A percentile compares a stretch with the other conserved stretches of the same genome.
Conservation (phyloP, 495 filamentous ascomycete genomes). For the Xylona heveae region DNA sequence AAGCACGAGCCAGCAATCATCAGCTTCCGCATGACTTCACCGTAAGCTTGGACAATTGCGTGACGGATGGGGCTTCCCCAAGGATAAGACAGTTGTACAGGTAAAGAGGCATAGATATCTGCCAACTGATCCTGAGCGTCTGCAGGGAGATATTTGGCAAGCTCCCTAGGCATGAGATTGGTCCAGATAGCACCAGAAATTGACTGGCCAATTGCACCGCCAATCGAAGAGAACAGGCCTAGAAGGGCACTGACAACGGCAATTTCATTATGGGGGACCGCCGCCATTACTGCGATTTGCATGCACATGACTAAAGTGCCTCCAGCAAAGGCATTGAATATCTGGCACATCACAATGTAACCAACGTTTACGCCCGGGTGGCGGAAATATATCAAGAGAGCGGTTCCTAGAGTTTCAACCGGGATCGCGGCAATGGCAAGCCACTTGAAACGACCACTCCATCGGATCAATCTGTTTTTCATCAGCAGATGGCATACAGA, state of each 20-base stretch:
- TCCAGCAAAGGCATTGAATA: constrained; percentile 56
- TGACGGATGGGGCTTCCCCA: constrained; percentile 8
- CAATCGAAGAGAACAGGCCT: constrained; percentile 36
- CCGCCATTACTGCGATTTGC: constrained; percentile 48
- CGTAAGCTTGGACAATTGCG: constrained; percentile 14
- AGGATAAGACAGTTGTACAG: constrained; percentile 10
- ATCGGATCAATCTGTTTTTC: no score
- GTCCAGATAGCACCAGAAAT: constrained; percentile 49
- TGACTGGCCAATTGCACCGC: constrained; percentile 39
- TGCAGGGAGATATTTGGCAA: constrained; percentile 33
- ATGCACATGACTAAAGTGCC: constrained; percentile 41
- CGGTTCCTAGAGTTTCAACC: constrained; percentile 36
- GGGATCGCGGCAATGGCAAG: constrained; percentile 40
- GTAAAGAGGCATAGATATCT: constrained; percentile 31
- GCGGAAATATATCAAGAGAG: constrained; percentile 52
- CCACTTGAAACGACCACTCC: constrained; percentile 38
- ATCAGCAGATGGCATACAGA: no score
- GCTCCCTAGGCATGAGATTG: constrained; percentile 28
- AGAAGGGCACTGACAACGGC: constrained; percentile 43
- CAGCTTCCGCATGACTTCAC: constrained; percentile 10
- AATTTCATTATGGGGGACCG: constrained; percentile 39
- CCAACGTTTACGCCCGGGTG: constrained; percentile 30
- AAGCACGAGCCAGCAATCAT: constrained; percentile 9
- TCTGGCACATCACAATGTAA: constrained; percentile 57
- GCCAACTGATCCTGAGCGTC: constrained; percentile 14